Conservation (phyloP, 2,329 filamentous ascomycete genomes). For the Shiraia sp. region DNA sequence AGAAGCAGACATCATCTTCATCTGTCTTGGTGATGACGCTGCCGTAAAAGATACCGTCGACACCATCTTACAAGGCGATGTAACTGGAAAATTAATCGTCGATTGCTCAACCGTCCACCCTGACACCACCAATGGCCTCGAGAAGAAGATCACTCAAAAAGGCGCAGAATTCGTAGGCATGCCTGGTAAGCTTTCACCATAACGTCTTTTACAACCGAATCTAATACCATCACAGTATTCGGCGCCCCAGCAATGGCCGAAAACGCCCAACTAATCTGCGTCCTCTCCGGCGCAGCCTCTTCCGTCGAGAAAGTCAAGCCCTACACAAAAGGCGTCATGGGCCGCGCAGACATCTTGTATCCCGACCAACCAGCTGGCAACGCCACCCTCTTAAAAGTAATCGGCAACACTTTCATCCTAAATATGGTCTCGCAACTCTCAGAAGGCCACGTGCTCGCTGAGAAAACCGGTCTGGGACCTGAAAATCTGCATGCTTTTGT, state of each 20-base stretch:
- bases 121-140: slow-evolving; percentile 71
- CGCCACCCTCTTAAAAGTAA: slow-evolving; percentile 74
- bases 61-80: slow-evolving; percentile 58
- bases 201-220: not conserved
- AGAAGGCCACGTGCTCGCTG: slow-evolving; percentile 77
- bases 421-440: slow-evolving; percentile 80
- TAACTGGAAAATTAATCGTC: slow-evolving; percentile 76
- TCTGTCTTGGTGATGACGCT: slow-evolving; percentile 77
- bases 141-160: slow-evolving; percentile 58
- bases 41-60: slow-evolving; percentile 68
- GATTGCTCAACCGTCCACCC: slow-evolving; percentile 90
- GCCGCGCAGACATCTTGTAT: slow-evolving; percentile 71
- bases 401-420: slow-evolving; percentile 85
- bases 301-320: slow-evolving; percentile 68
- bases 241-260: slow-evolving; percentile 73
- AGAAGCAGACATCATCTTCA: slow-evolving; percentile 77
- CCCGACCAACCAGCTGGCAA: slow-evolving; percentile 68
- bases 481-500: slow-evolving; percentile 73
- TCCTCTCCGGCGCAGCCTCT: slow-evolving; percentile 67
- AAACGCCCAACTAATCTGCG: slow-evolving; percentile 70
- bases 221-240: slow-evolving; percentile 56
- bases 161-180: slow-evolving; percentile 77
- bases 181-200: slow-evolving; percentile 56
- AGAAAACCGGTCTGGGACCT: slow-evolving; percentile 76
- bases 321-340: slow-evolving; percentile 74